Base-by-base conservation (phyloP, 179 eudicot species). In the Carnegiea gigantea region DNA sequence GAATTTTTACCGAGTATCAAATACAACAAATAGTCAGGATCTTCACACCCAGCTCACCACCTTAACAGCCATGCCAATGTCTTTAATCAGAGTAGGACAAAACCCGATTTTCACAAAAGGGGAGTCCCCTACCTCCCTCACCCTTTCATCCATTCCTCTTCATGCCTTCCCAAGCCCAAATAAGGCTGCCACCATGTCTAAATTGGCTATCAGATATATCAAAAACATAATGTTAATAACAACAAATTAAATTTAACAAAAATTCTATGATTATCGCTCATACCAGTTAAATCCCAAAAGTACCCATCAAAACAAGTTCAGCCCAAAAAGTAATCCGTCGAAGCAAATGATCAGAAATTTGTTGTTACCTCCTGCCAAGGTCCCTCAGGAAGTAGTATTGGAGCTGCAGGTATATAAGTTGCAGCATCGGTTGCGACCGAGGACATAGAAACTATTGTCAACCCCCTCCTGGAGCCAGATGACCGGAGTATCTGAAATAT, bases 331-430 rank as follows among this genome's bases (percentile, higher is more conserved):
- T 5, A 28, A 38, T 44, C 38, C 5, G 0, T 28, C 1, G 60
- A 77, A 75, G 46, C 9, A 13, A 79, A 77, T 40, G 9, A 9
- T 30, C 11, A 75, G 9, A 40, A 71, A 76, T 74, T 33, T 60
- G 68, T 28, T 75, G 78, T 81, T 77, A 93, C 98, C 93, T 93
- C 95, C 82, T 93, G 75, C 97, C 97, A 95, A 40, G 97, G 93
- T 76, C 98, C 98, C 86, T 93, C 89, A 6, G 98, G 98, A 84
- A 95, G 84, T 49, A 88, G 84, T 43, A 95, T 95, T 8, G 98
- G 98, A 86, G 98, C 98, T 59, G 97, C 91, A 13, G 93, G 88
- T 46, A 95, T 89, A 86, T 85, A 91, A 62, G 81, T 91, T 28
- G 87, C 84, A 64, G 88, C 88, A 77, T 88, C 93, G 33, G 83